These are phyloP conservation scores for Spergularia marina DNA, from an alignment of 148 eudicot genomes.

Conservation along the genomic window DNA sequence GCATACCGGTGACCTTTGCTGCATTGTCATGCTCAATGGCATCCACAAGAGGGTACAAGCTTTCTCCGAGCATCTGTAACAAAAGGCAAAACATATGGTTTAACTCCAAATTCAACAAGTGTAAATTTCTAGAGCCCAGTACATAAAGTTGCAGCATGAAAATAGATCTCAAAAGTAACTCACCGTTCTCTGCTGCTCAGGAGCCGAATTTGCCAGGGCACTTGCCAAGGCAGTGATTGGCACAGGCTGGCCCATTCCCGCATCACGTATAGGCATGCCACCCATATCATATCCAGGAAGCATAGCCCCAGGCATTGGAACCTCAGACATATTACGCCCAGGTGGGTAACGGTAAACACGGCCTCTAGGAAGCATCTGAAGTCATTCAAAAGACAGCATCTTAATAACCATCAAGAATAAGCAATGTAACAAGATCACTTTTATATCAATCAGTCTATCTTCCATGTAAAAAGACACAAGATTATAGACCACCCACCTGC, in stretches of 20 bases:
- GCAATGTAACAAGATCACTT: background rate
- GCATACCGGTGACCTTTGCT: conserved; percentile 90
- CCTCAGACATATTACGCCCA: conserved; percentile 63
- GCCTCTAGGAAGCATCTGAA: conserved; percentile 83
- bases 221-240: conserved; percentile 76
- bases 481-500: conserved; percentile 53
- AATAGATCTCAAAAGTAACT: background rate
- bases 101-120: background rate
- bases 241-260: conserved; percentile 56
- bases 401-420: background rate
- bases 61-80: conserved; percentile 79
- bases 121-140: background rate
- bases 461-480: background rate
- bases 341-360: conserved; percentile 79
- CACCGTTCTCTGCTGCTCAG: conserved; percentile 91
- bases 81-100: background rate
- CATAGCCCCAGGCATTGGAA: conserved; percentile 58
- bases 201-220: conserved; percentile 78
- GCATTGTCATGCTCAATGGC: conserved; percentile 82
- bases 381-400: background rate
- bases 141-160: background rate
- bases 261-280: conserved; percentile 69
- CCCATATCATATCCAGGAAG: conserved; percentile 68
- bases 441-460: no score
- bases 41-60: conserved; percentile 77